phyloP scores from a whole-genome alignment of 371 early-diverging fungal species.

The Mortierella sp. region DNA sequence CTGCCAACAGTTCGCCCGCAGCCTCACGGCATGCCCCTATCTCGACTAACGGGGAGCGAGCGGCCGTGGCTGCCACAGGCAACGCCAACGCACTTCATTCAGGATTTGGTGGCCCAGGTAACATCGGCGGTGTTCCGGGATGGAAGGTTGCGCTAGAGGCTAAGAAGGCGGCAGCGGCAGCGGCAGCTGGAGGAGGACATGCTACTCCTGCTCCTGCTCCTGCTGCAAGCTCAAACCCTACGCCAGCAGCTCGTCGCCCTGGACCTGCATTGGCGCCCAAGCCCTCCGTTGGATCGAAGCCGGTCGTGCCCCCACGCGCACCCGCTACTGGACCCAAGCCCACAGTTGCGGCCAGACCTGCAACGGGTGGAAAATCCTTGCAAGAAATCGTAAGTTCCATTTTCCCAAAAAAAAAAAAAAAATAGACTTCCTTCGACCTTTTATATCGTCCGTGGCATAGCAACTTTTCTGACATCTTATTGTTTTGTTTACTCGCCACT shows the following conservation, averaged over 20 bases:
- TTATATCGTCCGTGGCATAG: too few species aligned
- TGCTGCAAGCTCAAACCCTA: slow-evolving; percentile 46
- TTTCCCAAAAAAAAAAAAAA: too few species aligned
- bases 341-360: slow-evolving; percentile 61
- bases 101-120: slow-evolving; percentile 53
- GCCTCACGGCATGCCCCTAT: slow-evolving; percentile 20
- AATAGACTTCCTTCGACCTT: too few species aligned
- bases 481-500: neutral
- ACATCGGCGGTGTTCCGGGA: slow-evolving; percentile 50
- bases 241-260: slow-evolving; percentile 60
- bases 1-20: slow-evolving; percentile 19
- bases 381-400: slow-evolving; percentile 52
- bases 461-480: neutral
- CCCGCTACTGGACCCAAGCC: slow-evolving; percentile 58
- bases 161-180: slow-evolving; percentile 52
- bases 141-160: slow-evolving; percentile 56
- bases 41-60: slow-evolving; percentile 15
- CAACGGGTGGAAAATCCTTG: slow-evolving; percentile 43
- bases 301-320: slow-evolving; percentile 47
- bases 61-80: slow-evolving; percentile 32
- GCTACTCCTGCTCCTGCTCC: slow-evolving; percentile 48
- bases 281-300: slow-evolving; percentile 63
- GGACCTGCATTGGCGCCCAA: slow-evolving; percentile 61
- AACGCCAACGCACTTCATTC: slow-evolving; percentile 36
- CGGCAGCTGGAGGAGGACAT: slow-evolving; percentile 44